A percentile compares a stretch with the other conserved stretches of the same genome.
Conservation (phyloP, 192 early-diverging fungal genomes). For the Coemansia sp. region DNA sequence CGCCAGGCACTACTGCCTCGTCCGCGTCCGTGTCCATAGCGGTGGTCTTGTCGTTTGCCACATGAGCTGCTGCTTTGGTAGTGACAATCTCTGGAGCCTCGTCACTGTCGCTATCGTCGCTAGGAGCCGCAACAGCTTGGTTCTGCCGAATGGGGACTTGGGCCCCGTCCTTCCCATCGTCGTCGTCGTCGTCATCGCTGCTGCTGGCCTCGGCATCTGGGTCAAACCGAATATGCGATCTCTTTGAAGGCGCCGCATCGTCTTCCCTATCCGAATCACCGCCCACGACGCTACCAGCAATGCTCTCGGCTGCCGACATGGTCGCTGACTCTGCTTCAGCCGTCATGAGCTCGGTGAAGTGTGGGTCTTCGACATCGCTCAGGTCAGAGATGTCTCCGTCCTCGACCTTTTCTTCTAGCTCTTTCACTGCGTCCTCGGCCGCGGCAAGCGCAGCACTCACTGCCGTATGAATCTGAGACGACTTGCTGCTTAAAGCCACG, state of each 20-base stretch:
- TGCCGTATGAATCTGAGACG: too few species aligned
- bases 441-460: background rate
- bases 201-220: constrained; percentile 11
- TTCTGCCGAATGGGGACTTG: too few species aligned
- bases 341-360: constrained; percentile 37
- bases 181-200: constrained; percentile 3
- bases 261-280: constrained; percentile 3
- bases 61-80: constrained; percentile 4
- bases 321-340: constrained; percentile 21
- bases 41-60: too few species aligned
- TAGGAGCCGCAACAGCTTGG: background rate
- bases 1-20: constrained; percentile 6
- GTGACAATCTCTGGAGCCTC: constrained; percentile 39
- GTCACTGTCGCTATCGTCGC: constrained; percentile 6
- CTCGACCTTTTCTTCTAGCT: background rate
- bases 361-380: constrained; percentile 44
- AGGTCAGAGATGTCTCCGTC: constrained; percentile 39
- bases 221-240: constrained; percentile 12
- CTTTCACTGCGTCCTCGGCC: background rate
- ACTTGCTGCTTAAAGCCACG: too few species aligned
- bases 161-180: background rate
- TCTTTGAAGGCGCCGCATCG: background rate
- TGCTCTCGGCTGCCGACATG: constrained; percentile 26
- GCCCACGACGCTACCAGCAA: constrained; percentile 15
- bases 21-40: background rate